phyloP scores from a whole-genome alignment of 2,329 filamentous ascomycete genomes.

The Aspergillus hortae region DNA sequence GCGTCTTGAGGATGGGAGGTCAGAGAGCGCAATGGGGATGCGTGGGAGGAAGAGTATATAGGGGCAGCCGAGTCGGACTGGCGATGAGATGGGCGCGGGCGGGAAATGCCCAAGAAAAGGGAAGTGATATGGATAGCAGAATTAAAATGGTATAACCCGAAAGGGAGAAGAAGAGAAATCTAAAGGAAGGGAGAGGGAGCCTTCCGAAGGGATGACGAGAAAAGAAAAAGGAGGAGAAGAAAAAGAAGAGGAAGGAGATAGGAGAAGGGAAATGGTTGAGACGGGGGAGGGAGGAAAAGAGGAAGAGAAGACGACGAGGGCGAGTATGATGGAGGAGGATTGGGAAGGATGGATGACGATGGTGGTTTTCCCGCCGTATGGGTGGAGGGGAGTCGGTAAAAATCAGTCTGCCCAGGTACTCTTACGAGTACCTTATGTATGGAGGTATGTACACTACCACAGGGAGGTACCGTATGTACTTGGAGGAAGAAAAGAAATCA shows the following conservation, averaged over 20 bases:
- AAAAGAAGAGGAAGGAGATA: slow-evolving; percentile 6
- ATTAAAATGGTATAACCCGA: slow-evolving; percentile 4
- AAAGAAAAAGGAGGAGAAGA: slow-evolving; percentile 6
- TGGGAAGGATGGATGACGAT: slow-evolving; percentile 4
- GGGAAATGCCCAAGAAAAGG: slow-evolving; percentile 9
- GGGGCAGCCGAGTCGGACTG: not conserved
- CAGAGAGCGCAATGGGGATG: slow-evolving; percentile 5
- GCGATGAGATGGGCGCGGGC: slow-evolving; percentile 7
- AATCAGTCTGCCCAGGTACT: too few relatives aligned
- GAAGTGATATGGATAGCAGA: slow-evolving; percentile 12
- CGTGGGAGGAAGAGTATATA: slow-evolving; percentile 8
- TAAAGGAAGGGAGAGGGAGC: slow-evolving; percentile 4
- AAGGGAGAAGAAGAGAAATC: slow-evolving; percentile 8
- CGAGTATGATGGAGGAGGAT: slow-evolving; percentile 4
- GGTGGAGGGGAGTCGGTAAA: not conserved
- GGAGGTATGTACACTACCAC: too few relatives aligned
- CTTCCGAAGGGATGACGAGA: slow-evolving; percentile 1
- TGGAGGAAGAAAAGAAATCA: too few relatives aligned
- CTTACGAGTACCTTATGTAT: too few relatives aligned
- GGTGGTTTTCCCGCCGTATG: slow-evolving; percentile 1
- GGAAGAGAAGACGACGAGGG: slow-evolving; percentile 5
- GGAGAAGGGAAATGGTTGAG: slow-evolving; percentile 10
- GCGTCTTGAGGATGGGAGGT: slow-evolving; percentile 12
- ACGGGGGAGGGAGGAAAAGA: slow-evolving; percentile 13
- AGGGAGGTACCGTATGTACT: too few relatives aligned